Percentiles rank a stretch among this genome's conserved stretches.
Evolutionary conservation across 495 filamentous ascomycete species (phyloP).

Genomic region (Penicillium robsamsonii): DNA sequence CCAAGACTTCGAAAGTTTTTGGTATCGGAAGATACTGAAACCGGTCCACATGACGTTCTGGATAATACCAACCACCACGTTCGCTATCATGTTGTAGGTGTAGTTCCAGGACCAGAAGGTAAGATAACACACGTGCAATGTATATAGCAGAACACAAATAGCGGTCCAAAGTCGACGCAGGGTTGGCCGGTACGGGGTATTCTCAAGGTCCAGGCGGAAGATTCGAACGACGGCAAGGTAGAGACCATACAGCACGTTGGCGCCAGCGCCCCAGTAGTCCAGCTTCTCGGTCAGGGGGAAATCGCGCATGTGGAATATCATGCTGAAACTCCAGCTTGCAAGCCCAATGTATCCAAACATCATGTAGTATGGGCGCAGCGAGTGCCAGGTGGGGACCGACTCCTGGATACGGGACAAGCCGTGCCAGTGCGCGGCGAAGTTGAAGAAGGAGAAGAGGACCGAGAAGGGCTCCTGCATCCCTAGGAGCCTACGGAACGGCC

Average conservation of each 20-base stretch:
- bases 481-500: slow-evolving; percentile 87
- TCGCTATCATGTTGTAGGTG: slow-evolving; percentile 95
- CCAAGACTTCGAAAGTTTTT: slow-evolving; percentile 66
- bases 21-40: slow-evolving; percentile 76
- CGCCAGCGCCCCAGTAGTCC: slow-evolving; percentile 95
- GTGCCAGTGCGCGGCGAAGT: slow-evolving; percentile 80
- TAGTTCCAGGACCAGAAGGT: slow-evolving; percentile 89
- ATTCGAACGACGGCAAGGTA: slow-evolving; percentile 80
- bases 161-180: slow-evolving; percentile 71
- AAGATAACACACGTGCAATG: slow-evolving; percentile 77
- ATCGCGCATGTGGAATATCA: slow-evolving; percentile 88
- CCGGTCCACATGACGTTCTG: slow-evolving; percentile 83
- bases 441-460: slow-evolving; percentile 89
- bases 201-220: slow-evolving; percentile 71
- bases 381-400: slow-evolving; percentile 66
- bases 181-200: slow-evolving; percentile 51
- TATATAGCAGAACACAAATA: slow-evolving; percentile 68
- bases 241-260: slow-evolving; percentile 84
- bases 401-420: slow-evolving; percentile 70
- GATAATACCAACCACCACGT: slow-evolving; percentile 76
- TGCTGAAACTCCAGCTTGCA: slow-evolving; percentile 80
- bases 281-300: slow-evolving; percentile 83
- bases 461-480: slow-evolving; percentile 94
- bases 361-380: slow-evolving; percentile 77
- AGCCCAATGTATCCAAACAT: slow-evolving; percentile 78